These are phyloP conservation scores for Pestalotiopsis sp. DNA, from an alignment of 2,329 filamentous ascomycete genomes.

Conservation along the genomic window DNA sequence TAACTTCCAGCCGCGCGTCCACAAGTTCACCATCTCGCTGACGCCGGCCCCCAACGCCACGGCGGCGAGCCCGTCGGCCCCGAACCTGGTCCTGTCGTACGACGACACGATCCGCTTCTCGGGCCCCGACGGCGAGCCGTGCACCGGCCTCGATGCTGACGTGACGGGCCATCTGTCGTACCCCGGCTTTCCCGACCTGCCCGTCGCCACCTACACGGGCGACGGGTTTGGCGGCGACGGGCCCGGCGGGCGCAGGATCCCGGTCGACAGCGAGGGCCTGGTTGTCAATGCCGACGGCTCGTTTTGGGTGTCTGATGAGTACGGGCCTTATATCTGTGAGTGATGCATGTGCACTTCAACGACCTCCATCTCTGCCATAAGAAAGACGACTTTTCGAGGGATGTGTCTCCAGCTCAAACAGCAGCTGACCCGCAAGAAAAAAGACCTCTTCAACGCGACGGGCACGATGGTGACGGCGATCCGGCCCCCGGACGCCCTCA, in stretches of 20 bases:
- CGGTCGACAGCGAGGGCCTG: conserved; percentile 68
- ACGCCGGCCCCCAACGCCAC: conserved; percentile 54
- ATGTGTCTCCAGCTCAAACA: neutral
- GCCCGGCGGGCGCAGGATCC: conserved; percentile 58
- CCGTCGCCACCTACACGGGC: conserved; percentile 63
- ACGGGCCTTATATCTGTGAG: conserved; percentile 70
- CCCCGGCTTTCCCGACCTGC: conserved; percentile 61
- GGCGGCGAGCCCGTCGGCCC: conserved; percentile 50
- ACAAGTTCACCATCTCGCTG: conserved; percentile 66
- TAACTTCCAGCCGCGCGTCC: conserved; percentile 68
- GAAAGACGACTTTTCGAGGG: no score
- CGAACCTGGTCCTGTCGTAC: conserved; percentile 66
- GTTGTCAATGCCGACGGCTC: conserved; percentile 59
- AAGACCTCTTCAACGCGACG: conserved; percentile 47
- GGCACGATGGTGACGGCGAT: conserved; percentile 67
- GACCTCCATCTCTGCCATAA: no score
- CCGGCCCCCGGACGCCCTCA: conserved; percentile 63
- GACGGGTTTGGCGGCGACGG: conserved; percentile 68
- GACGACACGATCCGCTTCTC: conserved; percentile 65
- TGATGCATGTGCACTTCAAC: neutral
- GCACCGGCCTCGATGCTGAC: conserved; percentile 66
- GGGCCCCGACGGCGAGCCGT: conserved; percentile 62
- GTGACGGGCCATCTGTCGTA: conserved; percentile 53
- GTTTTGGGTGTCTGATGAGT: conserved; percentile 73
- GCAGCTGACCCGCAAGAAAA: neutral